These are phyloP conservation scores for Cylindricascospora bacillispora DNA, from an alignment of 1,139 yeast genomes.

Conservation along the genomic window DNA sequence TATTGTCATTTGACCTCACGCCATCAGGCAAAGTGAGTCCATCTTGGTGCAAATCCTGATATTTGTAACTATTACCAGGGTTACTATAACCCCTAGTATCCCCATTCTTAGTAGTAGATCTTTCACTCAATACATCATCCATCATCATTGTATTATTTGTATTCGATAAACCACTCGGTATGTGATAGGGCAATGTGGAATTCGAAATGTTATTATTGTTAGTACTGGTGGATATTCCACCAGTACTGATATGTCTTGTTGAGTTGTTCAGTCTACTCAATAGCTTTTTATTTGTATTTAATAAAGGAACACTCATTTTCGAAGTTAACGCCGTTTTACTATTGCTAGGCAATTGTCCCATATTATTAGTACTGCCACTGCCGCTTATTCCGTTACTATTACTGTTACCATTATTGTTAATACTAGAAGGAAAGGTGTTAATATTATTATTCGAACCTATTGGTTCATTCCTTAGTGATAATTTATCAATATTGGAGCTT, in stretches of 20 bases:
- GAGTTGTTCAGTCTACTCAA: conserved; percentile 19
- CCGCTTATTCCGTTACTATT: conserved; percentile 6
- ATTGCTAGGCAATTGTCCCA: conserved; percentile 1
- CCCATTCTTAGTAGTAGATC: no score
- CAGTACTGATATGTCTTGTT: conserved; percentile 24
- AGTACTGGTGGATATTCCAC: conserved; percentile 22
- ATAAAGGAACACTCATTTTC: conserved; percentile 23
- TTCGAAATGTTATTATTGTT: no score
- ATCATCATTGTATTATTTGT: no score
- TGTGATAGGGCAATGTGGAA: no score
- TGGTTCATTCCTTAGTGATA: background rate
- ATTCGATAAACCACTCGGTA: no score
- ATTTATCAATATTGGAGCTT: conserved; percentile 2
- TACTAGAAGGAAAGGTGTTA: conserved; percentile 2
- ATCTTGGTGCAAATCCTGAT: no score
- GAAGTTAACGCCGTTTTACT: conserved; percentile 11
- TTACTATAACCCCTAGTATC: no score
- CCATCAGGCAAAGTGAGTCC: no score
- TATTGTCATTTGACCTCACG: no score
- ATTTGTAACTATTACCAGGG: no score
- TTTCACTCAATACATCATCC: no score
- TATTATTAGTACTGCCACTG: conserved; percentile 3
- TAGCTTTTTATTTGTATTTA: conserved; percentile 21
- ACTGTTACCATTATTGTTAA: conserved; percentile 4
- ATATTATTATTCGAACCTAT: background rate